These are phyloP conservation scores for Aspergillus sp. DNA, from an alignment of 2,329 filamentous ascomycete genomes.

Conservation along the genomic window DNA sequence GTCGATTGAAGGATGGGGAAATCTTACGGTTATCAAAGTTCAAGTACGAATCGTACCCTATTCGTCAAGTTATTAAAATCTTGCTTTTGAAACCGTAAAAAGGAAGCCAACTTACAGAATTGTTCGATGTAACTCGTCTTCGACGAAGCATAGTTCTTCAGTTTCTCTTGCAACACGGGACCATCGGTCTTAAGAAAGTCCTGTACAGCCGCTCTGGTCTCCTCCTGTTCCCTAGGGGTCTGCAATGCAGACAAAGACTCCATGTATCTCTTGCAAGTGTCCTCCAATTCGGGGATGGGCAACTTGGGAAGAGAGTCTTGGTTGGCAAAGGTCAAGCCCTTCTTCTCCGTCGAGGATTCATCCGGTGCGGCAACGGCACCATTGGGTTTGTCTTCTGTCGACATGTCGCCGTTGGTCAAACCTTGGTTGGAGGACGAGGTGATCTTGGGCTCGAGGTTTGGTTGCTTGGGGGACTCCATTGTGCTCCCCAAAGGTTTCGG, in stretches of 20 bases:
- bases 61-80: no score
- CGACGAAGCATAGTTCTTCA: slow-evolving; percentile 81
- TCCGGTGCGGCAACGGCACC: slow-evolving; percentile 41
- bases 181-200: slow-evolving; percentile 79
- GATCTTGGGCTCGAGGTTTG: slow-evolving; percentile 17
- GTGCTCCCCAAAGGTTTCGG: slow-evolving; percentile 67
- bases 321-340: slow-evolving; percentile 76
- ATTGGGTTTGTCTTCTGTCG: slow-evolving; percentile 32
- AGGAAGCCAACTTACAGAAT: slow-evolving; percentile 63
- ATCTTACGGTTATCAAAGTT: slow-evolving; percentile 79
- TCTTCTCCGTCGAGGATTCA: slow-evolving; percentile 33
- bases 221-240: slow-evolving; percentile 67
- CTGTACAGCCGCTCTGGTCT: slow-evolving; percentile 69
- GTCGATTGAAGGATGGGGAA: not conserved
- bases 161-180: slow-evolving; percentile 72
- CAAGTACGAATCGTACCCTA: slow-evolving; percentile 97
- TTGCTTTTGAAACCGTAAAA: not conserved
- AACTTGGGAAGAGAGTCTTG: slow-evolving; percentile 86
- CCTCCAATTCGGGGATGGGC: slow-evolving; percentile 81
- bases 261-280: slow-evolving; percentile 70
- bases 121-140: slow-evolving; percentile 98
- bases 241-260: slow-evolving; percentile 74
- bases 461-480: slow-evolving; percentile 41
- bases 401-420: slow-evolving; percentile 24
- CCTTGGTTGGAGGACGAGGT: slow-evolving; percentile 5